phyloP scores from a whole-genome alignment of 192 early-diverging fungal genomes.

The Linnemannia elongata region DNA sequence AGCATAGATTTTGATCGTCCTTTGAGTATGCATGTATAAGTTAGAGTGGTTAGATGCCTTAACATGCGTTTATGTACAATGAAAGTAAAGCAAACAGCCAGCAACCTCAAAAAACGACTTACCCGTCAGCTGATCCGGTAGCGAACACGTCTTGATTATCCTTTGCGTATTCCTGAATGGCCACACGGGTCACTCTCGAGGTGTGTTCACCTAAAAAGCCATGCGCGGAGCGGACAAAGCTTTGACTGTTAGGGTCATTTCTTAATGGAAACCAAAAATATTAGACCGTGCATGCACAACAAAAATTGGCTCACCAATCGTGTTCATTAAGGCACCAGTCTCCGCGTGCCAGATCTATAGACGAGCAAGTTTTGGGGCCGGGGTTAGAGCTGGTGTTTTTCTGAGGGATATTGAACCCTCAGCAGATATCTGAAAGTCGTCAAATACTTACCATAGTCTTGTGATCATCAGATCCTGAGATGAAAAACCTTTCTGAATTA shows the following conservation, averaged over 20 bases:
- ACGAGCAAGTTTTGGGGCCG: too few species aligned
- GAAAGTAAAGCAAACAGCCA: background rate
- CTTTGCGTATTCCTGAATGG: conserved; percentile 9
- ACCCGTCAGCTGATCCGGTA: conserved; percentile 33
- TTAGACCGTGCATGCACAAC: background rate
- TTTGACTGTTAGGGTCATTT: too few species aligned
- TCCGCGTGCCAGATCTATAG: conserved; percentile 43
- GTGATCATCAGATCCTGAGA: conserved; percentile 35
- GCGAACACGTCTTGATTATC: conserved; percentile 36
- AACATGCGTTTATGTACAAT: background rate
- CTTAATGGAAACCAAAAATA: background rate
- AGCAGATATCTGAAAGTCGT: background rate
- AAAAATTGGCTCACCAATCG: conserved; percentile 3
- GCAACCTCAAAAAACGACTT: background rate
- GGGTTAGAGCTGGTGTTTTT: background rate
- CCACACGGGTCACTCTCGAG: conserved; percentile 15
- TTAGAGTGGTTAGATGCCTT: background rate
- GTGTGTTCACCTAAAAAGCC: conserved; percentile 13
- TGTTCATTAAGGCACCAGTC: conserved; percentile 11
- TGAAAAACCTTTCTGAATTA: conserved; percentile 30
- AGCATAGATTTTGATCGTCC: conserved; percentile 19
- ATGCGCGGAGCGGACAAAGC: too few species aligned
- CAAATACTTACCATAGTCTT: conserved; percentile 23
- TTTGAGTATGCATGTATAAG: background rate
- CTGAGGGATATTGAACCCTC: background rate